These are phyloP conservation scores for Fagopyrum tataricum DNA, from an alignment of 148 eudicot species.

Conservation along the genomic window DNA sequence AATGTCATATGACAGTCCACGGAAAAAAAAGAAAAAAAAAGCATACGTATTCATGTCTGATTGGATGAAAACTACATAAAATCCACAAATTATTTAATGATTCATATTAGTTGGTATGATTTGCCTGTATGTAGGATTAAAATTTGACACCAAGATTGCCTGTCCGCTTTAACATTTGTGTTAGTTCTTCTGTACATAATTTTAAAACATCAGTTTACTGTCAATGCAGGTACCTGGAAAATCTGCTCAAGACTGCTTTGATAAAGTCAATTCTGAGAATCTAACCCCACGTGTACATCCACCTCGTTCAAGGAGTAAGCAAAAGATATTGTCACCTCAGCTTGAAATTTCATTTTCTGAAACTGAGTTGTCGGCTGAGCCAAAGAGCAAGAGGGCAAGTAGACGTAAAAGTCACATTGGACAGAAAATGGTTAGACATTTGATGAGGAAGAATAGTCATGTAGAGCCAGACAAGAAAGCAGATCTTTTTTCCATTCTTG, in stretches of 20 bases:
- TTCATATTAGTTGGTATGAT: background rate
- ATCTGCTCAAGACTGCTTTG: conserved; percentile 87
- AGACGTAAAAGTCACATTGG: conserved; percentile 39
- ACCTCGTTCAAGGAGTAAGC: conserved; percentile 41
- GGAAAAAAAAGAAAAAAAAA: background rate
- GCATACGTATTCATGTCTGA: background rate
- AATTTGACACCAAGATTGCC: background rate
- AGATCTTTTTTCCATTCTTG: conserved; percentile 55
- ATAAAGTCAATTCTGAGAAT: conserved; percentile 61
- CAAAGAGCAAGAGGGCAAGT: conserved; percentile 28
- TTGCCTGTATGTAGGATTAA: background rate
- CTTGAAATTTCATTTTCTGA: conserved; percentile 28
- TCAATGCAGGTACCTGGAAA: conserved; percentile 79
- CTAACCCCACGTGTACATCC: conserved; percentile 55
- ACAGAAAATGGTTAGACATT: conserved; percentile 57
- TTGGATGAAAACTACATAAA: background rate
- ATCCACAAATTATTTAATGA: background rate
- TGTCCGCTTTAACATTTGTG: background rate
- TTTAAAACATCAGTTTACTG: background rate
- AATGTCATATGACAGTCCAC: background rate
- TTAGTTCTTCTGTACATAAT: background rate
- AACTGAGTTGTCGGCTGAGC: conserved; percentile 35
- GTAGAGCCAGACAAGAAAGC: conserved; percentile 37
- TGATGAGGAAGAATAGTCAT: conserved; percentile 50
- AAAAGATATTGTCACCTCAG: conserved; percentile 24